These are phyloP conservation scores for Trypanosoma cruzi DNA, from an alignment of 208 protist species.

Conservation along the genomic window DNA sequence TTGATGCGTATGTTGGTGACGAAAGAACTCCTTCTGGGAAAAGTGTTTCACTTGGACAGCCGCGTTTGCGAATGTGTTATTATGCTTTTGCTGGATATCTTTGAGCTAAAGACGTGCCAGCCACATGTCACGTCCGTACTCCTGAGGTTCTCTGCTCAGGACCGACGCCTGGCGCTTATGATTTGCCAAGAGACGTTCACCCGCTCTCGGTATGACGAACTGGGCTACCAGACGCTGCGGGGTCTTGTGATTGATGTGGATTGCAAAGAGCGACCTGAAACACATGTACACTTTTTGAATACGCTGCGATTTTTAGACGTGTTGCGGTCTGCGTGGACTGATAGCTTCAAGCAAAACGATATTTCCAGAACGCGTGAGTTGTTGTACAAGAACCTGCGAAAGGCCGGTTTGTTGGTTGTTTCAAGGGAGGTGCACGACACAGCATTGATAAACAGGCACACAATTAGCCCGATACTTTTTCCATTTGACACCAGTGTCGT, in stretches of 20 bases:
- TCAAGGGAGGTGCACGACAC: neutral
- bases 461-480: slow-evolving; percentile 26
- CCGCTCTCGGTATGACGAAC: slow-evolving; percentile 7
- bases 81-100: slow-evolving; percentile 28
- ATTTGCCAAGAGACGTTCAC: slow-evolving; percentile 27
- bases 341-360: neutral
- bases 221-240: slow-evolving; percentile 27
- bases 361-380: neutral
- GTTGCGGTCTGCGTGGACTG: neutral
- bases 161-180: slow-evolving; percentile 23
- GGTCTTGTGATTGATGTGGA: slow-evolving; percentile 17
- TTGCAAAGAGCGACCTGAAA: neutral
- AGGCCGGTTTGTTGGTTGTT: slow-evolving; percentile 5
- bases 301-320: slow-evolving; percentile 29
- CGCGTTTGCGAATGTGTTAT: slow-evolving; percentile 27
- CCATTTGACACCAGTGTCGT: slow-evolving; percentile 31
- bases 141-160: slow-evolving; percentile 10
- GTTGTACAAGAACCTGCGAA: slow-evolving; percentile 8
- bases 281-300: slow-evolving; percentile 26
- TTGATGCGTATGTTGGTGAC: slow-evolving; percentile 27
- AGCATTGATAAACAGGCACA: neutral
- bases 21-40: slow-evolving; percentile 15
- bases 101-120: slow-evolving; percentile 30
- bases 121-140: slow-evolving; percentile 20
- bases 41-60: slow-evolving; percentile 7